These are phyloP conservation scores for Meyerozyma carpophila DNA, from an alignment of 1,139 yeast species.

Conservation along the genomic window DNA sequence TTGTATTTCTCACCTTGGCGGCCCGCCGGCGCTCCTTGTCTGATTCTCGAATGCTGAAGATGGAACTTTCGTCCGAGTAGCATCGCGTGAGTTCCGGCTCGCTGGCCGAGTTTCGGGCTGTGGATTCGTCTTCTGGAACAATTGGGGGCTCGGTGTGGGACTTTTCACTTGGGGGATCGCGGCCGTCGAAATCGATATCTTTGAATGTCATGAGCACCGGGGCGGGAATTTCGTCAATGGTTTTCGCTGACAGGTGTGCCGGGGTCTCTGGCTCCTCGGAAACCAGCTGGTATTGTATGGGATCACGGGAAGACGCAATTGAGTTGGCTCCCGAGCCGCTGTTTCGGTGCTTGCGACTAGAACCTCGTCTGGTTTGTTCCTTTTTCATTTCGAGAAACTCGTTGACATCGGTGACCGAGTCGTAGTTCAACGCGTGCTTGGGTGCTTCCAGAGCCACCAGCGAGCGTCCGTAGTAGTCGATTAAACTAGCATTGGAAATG, in stretches of 20 bases:
- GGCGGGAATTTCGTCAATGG: neutral
- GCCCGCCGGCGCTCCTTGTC: conserved; percentile 1
- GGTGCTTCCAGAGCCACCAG: conserved; percentile 1
- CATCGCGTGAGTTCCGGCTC: conserved; percentile 9
- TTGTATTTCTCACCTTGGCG: neutral
- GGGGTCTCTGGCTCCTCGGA: neutral
- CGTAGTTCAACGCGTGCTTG: neutral
- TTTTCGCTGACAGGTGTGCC: neutral
- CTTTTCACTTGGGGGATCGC: neutral
- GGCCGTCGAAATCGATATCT: conserved; percentile 8
- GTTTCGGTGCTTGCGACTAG: neutral
- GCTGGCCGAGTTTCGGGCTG: conserved; percentile 1
- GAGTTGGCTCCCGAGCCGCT: neutral
- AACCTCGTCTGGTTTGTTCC: neutral
- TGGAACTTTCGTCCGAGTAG: conserved; percentile 18
- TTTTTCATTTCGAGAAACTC: neutral
- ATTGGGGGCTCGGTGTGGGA: neutral
- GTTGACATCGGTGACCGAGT: conserved; percentile 1
- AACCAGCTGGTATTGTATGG: neutral
- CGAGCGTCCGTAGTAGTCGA: neutral
- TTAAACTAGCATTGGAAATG: neutral
- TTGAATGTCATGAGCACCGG: conserved; percentile 6
- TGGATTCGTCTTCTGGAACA: conserved; percentile 5
- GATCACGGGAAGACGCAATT: neutral
- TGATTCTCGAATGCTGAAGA: conserved; percentile 14